Evolutionary conservation across 306 rosid genomes (phyloP), one percentile per base, ranked within the genome.

Genomic region (Pterocarpus macrocarpus): DNA sequence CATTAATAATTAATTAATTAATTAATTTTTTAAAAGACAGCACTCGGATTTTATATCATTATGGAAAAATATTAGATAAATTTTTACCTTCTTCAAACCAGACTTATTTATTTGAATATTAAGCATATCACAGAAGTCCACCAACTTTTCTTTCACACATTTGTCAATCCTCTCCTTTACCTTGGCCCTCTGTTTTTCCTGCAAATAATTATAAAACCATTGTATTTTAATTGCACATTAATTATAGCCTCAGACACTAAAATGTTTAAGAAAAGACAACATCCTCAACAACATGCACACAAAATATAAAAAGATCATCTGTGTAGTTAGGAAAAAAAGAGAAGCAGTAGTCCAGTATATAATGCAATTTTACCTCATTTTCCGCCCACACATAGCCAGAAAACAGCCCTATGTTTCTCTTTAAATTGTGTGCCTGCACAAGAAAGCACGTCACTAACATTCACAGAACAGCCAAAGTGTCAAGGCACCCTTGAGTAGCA

Each of bases 301-400:
- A 34, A 69, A 59, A 72, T 16, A n/a, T 7, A 32, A 12, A 36
- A 34, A 58, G 53, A 71, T 53, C 28, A 64, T 38, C 33, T 2
- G 32, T 11, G 35, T 8, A 81, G 7, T 1, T 9, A 73, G 49
- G 69, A 15, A 68, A 16, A 32, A 22, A 28, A 82, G 12, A 63
- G 14, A 63, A 65, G 45, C 45, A 41, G 36, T 5, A 50, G 68
- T 4, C 13, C 64, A 50, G 22, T 5, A 34, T 3, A 45, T 2
- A 69, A 30, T 44, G 73, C 58, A 52, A 49, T 9, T 47, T 1
- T 85, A 94, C 98, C 98, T 94, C 98, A 68, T 84, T 90, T 83
- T 89, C 98, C n/a, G 87, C 41, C 98, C 98, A 94, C 36, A 91
- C 97, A 72, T 78, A 94, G 74, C 98, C 98, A 32, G 98, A 94